phyloP scores from a whole-genome alignment of 129 eudicot species.

The Artemisia tridentata region DNA sequence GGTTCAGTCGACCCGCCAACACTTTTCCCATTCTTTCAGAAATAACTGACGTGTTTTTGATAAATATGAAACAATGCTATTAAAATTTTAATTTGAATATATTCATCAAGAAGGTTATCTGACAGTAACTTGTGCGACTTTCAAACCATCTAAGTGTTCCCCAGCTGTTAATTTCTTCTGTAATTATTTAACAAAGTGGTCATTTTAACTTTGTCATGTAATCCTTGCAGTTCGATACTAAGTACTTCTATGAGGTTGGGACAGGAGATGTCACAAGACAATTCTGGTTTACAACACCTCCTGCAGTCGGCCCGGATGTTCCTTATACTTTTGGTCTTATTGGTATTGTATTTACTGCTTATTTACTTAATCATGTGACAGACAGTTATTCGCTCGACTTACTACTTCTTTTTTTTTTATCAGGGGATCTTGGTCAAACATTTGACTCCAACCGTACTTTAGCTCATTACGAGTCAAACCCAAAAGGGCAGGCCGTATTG shows the following conservation, averaged over 20 bases:
- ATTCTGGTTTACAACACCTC: constrained; percentile 91
- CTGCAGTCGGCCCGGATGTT: constrained; percentile 75
- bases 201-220: neutral
- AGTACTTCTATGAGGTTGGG: constrained; percentile 75
- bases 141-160: neutral
- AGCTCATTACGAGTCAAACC: constrained; percentile 72
- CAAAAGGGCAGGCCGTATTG: constrained; percentile 72
- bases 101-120: too few relatives aligned
- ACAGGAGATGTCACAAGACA: constrained; percentile 43
- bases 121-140: too few relatives aligned
- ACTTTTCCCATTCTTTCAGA: too few relatives aligned
- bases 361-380: neutral
- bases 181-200: constrained; percentile 6
- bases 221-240: constrained; percentile 68
- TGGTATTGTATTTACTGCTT: constrained; percentile 41
- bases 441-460: constrained; percentile 75
- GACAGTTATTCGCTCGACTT: constrained; percentile 4
- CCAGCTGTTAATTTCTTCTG: neutral
- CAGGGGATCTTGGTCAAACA: constrained; percentile 96
- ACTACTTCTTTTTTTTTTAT: constrained; percentile 8
- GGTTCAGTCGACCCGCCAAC: too few relatives aligned
- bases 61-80: neutral
- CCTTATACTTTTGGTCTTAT: constrained; percentile 96
- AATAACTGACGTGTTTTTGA: too few relatives aligned
- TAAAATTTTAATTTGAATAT: neutral